A percentile compares a stretch with the other conserved stretches of the same genome.
Conservation (phyloP, 2,329 filamentous ascomycete species). For the Aspergillus pseudotamarii region DNA sequence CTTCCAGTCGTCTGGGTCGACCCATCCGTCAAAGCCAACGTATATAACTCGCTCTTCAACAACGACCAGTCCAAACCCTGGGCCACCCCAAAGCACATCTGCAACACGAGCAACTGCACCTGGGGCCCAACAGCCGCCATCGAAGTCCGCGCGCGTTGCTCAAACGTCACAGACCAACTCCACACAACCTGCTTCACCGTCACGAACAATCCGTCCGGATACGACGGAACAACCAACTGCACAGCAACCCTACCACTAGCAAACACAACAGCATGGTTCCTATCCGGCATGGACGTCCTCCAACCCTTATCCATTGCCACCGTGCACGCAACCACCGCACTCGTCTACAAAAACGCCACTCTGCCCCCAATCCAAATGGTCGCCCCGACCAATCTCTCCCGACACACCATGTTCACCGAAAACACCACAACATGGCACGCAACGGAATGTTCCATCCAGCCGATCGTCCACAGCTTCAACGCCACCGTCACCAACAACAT, state of each 20-base stretch:
- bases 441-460: background rate
- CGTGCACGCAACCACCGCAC: background rate
- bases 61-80: constrained; percentile 10
- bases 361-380: background rate
- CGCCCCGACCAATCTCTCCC: background rate
- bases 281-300: background rate
- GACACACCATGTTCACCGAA: background rate
- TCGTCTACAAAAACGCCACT: background rate
- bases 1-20: constrained; percentile 2
- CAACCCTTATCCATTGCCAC: background rate
- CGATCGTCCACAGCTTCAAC: background rate
- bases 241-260: background rate
- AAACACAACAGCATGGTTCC: background rate
- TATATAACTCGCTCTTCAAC: constrained; percentile 18
- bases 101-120: constrained; percentile 15
- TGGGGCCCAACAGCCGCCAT: constrained; percentile 14
- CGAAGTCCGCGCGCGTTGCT: constrained; percentile 10
- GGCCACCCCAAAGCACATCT: constrained; percentile 13
- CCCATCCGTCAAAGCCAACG: constrained; percentile 13
- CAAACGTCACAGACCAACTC: constrained; percentile 12
- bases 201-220: background rate
- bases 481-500: background rate
- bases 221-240: background rate
- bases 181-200: background rate
- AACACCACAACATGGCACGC: background rate